phyloP scores from a whole-genome alignment of 208 protist genomes.

The Endotrypanum monterogeii region DNA sequence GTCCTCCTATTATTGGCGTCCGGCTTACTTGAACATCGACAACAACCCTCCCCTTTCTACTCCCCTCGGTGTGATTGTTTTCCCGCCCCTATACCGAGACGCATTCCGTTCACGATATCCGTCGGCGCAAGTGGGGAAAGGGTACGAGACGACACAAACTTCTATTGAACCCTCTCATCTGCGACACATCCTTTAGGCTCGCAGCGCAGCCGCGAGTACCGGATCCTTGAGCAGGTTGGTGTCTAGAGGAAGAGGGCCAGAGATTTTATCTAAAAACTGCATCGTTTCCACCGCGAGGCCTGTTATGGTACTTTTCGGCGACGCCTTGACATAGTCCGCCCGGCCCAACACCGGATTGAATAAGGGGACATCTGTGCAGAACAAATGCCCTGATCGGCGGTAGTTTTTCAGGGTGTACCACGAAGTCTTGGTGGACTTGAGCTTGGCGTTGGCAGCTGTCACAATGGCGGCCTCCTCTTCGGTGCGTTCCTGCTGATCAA shows the following conservation, averaged over 20 bases:
- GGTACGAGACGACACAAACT: not conserved
- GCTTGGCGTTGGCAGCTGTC: slow-evolving; percentile 23
- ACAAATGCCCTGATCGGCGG: slow-evolving; percentile 45
- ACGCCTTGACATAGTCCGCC: slow-evolving; percentile 31
- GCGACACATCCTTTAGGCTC: not conserved
- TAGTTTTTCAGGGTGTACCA: slow-evolving; percentile 38
- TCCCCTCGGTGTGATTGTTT: no score
- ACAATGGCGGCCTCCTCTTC: slow-evolving; percentile 21
- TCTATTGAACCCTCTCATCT: not conserved
- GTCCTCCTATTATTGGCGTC: no score
- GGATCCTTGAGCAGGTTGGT: slow-evolving; percentile 12
- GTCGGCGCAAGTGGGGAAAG: not conserved
- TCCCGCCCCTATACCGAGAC: no score
- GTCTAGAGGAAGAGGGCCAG: slow-evolving; percentile 19
- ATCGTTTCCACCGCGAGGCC: slow-evolving; percentile 41
- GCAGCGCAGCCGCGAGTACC: slow-evolving; percentile 10
- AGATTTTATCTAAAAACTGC: slow-evolving; percentile 38
- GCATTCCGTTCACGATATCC: no score
- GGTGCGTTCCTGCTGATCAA: slow-evolving; percentile 38
- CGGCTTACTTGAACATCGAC: no score
- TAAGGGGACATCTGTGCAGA: slow-evolving; percentile 51
- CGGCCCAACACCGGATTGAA: slow-evolving; percentile 64
- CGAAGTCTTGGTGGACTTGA: not conserved
- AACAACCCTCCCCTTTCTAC: no score
- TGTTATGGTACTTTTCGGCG: slow-evolving; percentile 45